Percentiles rank a stretch among this genome's conserved stretches.
Evolutionary conservation across 2,329 filamentous ascomycete genomes (phyloP).

Genomic region (Microcyclosporella mali): DNA sequence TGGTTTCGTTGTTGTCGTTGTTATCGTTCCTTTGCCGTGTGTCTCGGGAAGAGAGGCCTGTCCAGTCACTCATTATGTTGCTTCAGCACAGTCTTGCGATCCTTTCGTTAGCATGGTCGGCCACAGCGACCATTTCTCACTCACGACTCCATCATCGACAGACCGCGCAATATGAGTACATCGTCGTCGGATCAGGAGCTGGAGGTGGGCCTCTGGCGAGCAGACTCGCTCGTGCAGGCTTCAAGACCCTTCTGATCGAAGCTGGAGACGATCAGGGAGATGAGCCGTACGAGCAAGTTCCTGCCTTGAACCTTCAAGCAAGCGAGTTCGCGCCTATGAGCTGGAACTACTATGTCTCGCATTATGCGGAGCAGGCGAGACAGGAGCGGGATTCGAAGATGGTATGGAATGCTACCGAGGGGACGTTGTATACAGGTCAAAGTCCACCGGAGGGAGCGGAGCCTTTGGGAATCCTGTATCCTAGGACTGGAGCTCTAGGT

Average conservation of each 20-base stretch:
- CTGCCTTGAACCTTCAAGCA: slow-evolving; percentile 48
- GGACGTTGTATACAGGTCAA: slow-evolving; percentile 46
- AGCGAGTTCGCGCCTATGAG: slow-evolving; percentile 51
- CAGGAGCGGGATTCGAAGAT: slow-evolving; percentile 55
- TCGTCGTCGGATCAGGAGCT: slow-evolving; percentile 57
- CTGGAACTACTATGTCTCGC: slow-evolving; percentile 61
- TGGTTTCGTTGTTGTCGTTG: too few species aligned
- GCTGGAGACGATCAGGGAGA: slow-evolving; percentile 55
- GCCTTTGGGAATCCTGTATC: slow-evolving; percentile 53
- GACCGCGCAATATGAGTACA: slow-evolving; percentile 49
- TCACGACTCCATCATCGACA: too few species aligned
- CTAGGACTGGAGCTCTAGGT: slow-evolving; percentile 47
- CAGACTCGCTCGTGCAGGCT: slow-evolving; percentile 54
- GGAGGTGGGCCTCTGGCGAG: slow-evolving; percentile 55
- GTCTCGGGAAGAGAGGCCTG: too few species aligned
- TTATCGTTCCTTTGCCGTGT: too few species aligned
- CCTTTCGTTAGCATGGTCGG: too few species aligned
- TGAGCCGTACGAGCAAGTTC: slow-evolving; percentile 48
- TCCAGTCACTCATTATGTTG: too few species aligned
- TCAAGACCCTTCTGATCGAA: slow-evolving; percentile 55
- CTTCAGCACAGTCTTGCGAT: too few species aligned
- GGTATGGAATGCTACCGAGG: slow-evolving; percentile 45
- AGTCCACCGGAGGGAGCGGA: slow-evolving; percentile 49
- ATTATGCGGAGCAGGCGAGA: slow-evolving; percentile 51
- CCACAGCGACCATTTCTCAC: too few species aligned